Conservation (phyloP, 2,329 filamentous ascomycete genomes). For the Trichoderma asperellum region DNA sequence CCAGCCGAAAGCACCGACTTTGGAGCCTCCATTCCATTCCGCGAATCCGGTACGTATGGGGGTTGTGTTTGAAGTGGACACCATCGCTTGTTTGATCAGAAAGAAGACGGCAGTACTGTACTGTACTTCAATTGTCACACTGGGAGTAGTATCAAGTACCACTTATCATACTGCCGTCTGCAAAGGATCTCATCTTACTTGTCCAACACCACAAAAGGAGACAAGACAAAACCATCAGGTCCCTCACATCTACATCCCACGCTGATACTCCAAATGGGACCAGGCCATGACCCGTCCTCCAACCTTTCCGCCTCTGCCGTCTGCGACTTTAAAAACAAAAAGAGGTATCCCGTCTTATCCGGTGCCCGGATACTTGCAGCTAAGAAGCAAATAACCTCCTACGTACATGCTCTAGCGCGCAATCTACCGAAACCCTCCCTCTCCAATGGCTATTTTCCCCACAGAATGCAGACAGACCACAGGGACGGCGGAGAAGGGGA, state of each 20-base stretch:
- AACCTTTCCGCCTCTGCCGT: constrained; percentile 11
- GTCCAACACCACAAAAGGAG: neutral
- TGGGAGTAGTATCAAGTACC: neutral
- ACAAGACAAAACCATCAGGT: neutral
- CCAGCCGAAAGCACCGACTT: neutral
- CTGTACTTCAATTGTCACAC: neutral
- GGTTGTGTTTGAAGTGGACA: neutral
- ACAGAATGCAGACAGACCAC: constrained; percentile 12
- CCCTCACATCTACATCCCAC: neutral
- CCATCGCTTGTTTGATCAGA: neutral
- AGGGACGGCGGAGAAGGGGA: neutral
- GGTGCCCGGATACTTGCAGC: constrained; percentile 9
- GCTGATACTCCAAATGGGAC: neutral
- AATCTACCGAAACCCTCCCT: constrained; percentile 3
- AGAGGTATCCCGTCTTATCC: constrained; percentile 12
- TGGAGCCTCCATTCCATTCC: constrained; percentile 20
- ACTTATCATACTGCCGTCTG: neutral
- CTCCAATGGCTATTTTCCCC: neutral
- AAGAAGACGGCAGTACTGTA: too few species aligned
- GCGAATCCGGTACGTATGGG: neutral
- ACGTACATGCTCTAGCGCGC: neutral
- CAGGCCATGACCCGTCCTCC: neutral
- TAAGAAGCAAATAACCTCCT: neutral
- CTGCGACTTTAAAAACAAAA: neutral
- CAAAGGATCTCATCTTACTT: neutral